phyloP scores from a whole-genome alignment of 1,284 basidiomycete species.

The Cystobasidium sp. region DNA sequence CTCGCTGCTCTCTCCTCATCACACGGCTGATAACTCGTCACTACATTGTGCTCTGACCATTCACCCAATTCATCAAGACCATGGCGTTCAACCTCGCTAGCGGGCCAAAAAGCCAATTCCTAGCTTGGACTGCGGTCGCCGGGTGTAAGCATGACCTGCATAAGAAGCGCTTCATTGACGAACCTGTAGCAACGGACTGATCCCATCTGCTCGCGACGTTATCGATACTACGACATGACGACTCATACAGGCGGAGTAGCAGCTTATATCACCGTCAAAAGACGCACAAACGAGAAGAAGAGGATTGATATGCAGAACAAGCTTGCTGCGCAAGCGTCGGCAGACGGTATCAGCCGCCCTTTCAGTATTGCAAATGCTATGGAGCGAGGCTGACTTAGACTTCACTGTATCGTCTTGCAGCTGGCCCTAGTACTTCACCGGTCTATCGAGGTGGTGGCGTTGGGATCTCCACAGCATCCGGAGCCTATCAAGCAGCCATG shows the following conservation, averaged over 20 bases:
- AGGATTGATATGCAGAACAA: slow-evolving; percentile 27
- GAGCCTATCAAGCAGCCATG: slow-evolving; percentile 20
- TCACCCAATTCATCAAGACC: not conserved
- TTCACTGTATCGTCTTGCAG: not conserved
- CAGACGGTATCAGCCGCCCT: not conserved
- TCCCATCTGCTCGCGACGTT: not conserved
- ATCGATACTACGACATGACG: not conserved
- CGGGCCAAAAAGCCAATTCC: slow-evolving; percentile 22
- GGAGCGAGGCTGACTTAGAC: not conserved
- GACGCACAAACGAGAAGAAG: slow-evolving; percentile 28
- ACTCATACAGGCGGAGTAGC: not conserved
- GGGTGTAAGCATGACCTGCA: slow-evolving; percentile 7
- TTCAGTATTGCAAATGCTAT: too few relatives aligned
- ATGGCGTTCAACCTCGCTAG: slow-evolving; percentile 34
- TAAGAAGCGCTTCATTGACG: not conserved
- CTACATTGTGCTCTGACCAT: too few relatives aligned
- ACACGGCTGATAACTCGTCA: too few relatives aligned
- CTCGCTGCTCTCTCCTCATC: too few relatives aligned
- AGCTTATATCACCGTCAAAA: slow-evolving; percentile 29
- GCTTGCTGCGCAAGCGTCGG: slow-evolving; percentile 6
- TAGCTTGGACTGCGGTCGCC: slow-evolving; percentile 29
- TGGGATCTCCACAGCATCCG: slow-evolving; percentile 19
- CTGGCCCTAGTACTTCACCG: not conserved
- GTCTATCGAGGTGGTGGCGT: slow-evolving; percentile 18
- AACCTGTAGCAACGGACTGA: not conserved